A percentile compares a stretch with the other conserved stretches of the same genome.
Evolutionary conservation across 768 basidiomycete species (phyloP).

Genomic region (Serendipita sp.): DNA sequence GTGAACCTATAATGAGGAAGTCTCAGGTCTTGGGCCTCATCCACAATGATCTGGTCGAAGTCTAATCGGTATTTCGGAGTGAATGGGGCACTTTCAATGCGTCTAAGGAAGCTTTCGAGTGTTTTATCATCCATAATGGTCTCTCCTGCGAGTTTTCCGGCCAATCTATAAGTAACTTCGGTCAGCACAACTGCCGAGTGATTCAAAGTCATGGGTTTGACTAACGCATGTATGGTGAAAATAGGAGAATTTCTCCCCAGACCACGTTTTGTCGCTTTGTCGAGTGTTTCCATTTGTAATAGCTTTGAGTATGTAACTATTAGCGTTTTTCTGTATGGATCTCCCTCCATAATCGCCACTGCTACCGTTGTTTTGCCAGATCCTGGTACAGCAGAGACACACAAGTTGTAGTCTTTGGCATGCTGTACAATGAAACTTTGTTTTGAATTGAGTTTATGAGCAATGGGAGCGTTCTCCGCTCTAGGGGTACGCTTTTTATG

Average conservation of each 20-base stretch:
- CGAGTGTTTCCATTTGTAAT: neutral
- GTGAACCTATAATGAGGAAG: neutral
- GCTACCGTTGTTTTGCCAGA: too few species aligned
- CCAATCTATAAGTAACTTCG: neutral
- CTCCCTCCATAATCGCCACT: too few species aligned
- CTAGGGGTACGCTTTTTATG: too few species aligned
- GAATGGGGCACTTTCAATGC: neutral
- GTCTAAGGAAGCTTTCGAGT: neutral
- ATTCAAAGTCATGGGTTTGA: neutral
- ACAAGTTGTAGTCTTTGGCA: too few species aligned
- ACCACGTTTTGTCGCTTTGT: neutral
- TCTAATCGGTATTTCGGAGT: neutral
- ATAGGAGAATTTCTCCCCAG: neutral
- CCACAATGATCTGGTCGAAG: slow-evolving; percentile 2
- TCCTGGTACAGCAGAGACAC: too few species aligned
- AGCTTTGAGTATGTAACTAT: neutral
- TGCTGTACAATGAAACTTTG: too few species aligned
- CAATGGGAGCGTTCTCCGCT: too few species aligned
- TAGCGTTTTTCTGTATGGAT: too few species aligned
- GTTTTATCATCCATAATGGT: neutral
- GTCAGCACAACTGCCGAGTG: neutral
- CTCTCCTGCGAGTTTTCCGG: neutral
- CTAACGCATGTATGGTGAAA: neutral
- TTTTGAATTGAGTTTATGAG: too few species aligned
- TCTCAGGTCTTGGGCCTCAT: slow-evolving; percentile 7